Conservation (phyloP, 805 yeast genomes). For the Pichia californica region DNA sequence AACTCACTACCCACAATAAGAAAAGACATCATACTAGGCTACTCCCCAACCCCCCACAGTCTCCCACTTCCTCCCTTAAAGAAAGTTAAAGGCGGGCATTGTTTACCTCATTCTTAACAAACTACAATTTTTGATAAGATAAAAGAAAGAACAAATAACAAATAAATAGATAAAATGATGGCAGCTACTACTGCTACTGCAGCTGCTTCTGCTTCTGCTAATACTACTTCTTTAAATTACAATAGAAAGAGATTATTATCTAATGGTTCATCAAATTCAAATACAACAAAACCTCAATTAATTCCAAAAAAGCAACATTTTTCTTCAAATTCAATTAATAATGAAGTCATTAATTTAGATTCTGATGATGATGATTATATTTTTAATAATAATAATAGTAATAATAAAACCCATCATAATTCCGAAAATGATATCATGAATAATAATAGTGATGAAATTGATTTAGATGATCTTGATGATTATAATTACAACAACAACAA, state of each 20-base stretch:
- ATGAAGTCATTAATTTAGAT: slow-evolving; percentile 33
- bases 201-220: too few relatives aligned
- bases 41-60: too few relatives aligned
- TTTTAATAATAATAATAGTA: slow-evolving; percentile 17
- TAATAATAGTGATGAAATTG: too few relatives aligned
- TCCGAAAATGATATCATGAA: background rate
- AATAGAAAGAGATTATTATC: slow-evolving; percentile 9
- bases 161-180: slow-evolving; percentile 6
- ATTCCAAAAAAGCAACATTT: slow-evolving; percentile 11
- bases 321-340: slow-evolving; percentile 3
- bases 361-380: slow-evolving; percentile 36
- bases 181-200: too few relatives aligned
- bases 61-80: too few relatives aligned
- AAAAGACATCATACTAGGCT: too few relatives aligned
- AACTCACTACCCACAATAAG: too few relatives aligned
- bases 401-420: slow-evolving; percentile 4
- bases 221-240: slow-evolving; percentile 2
- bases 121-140: too few relatives aligned
- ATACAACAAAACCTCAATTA: slow-evolving; percentile 7
- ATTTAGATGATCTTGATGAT: too few relatives aligned
- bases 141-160: too few relatives aligned
- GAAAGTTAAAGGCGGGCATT: too few relatives aligned
- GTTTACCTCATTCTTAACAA: too few relatives aligned
- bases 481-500: background rate
- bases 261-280: slow-evolving; percentile 7